Conservation (phyloP, 2,329 filamentous ascomycete genomes). For the Verticillium klebahnii region DNA sequence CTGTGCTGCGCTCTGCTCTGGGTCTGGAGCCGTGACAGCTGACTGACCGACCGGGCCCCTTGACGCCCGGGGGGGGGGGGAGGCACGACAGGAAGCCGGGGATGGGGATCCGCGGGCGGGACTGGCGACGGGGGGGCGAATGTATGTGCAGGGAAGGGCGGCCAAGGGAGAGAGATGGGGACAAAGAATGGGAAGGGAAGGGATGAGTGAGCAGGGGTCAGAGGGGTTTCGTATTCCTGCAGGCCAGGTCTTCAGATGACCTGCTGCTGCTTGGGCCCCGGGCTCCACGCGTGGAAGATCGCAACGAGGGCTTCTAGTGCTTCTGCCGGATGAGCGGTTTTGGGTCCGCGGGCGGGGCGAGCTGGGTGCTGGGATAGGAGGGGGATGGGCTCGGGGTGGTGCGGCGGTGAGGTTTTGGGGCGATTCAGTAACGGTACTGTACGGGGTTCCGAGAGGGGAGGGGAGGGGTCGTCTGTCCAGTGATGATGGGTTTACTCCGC, state of each 20-base stretch:
- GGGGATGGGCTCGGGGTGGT: background rate
- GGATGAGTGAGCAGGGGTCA: background rate
- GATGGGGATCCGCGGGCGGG: too few relatives aligned
- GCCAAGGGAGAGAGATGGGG: too few relatives aligned
- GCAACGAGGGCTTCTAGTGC: background rate
- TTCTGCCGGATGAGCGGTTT: background rate
- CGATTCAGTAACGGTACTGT: background rate
- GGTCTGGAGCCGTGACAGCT: background rate
- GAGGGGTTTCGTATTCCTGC: background rate
- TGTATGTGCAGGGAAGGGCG: too few relatives aligned
- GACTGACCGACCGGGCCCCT: background rate
- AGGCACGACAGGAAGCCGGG: too few relatives aligned
- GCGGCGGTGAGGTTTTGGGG: background rate
- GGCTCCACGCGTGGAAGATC: background rate
- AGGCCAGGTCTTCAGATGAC: background rate
- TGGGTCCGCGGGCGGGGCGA: background rate
- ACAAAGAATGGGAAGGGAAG: background rate
- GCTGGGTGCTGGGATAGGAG: background rate
- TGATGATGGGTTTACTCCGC: background rate
- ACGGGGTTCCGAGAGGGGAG: background rate
- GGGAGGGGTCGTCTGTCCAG: background rate
- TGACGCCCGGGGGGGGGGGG: too few relatives aligned
- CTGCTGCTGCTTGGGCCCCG: background rate
- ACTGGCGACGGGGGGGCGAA: too few relatives aligned
- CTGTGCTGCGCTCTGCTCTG: too few relatives aligned